A percentile compares a stretch with the other conserved stretches of the same genome.
These are phyloP conservation scores for Pythium insidiosum DNA, from an alignment of 352 stramenopile species.

Conservation along the genomic window DNA sequence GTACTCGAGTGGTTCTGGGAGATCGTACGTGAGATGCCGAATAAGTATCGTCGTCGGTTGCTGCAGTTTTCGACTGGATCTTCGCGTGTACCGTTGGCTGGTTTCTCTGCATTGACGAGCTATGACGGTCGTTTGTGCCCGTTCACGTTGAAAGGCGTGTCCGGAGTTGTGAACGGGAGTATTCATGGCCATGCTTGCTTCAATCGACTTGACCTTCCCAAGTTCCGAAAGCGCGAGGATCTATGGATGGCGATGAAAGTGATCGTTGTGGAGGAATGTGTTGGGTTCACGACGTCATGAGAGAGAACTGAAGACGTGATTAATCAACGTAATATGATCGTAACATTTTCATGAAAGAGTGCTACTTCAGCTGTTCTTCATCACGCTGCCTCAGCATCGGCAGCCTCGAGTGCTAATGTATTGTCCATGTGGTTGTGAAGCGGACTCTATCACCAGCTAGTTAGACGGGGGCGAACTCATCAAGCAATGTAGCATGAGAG, in stretches of 20 bases:
- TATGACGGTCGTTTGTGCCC: conserved; percentile 33
- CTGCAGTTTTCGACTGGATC: conserved; percentile 38
- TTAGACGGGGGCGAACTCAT: too few relatives aligned
- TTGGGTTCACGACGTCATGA: conserved; percentile 59
- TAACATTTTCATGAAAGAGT: too few relatives aligned
- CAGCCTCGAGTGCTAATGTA: too few relatives aligned
- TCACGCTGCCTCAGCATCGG: too few relatives aligned
- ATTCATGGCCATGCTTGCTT: conserved; percentile 77
- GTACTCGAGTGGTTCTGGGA: conserved; percentile 19
- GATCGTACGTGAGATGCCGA: conserved; percentile 45
- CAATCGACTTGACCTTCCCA: conserved; percentile 91
- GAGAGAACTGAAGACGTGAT: too few relatives aligned
- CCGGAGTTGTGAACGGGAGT: conserved; percentile 18
- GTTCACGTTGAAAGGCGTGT: conserved; percentile 51
- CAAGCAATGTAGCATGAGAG: too few relatives aligned
- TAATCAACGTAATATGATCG: too few relatives aligned
- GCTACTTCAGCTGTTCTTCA: too few relatives aligned
- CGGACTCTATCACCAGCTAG: too few relatives aligned
- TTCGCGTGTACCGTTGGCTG: conserved; percentile 20
- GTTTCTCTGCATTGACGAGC: conserved; percentile 20
- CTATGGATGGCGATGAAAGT: conserved; percentile 59
- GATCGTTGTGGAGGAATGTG: conserved; percentile 54
- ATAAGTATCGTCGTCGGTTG: conserved; percentile 16
- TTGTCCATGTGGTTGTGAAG: too few relatives aligned
- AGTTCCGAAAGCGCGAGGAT: conserved; percentile 89